phyloP scores from a whole-genome alignment of 306 rosid species.

The Rosa chinensis region DNA sequence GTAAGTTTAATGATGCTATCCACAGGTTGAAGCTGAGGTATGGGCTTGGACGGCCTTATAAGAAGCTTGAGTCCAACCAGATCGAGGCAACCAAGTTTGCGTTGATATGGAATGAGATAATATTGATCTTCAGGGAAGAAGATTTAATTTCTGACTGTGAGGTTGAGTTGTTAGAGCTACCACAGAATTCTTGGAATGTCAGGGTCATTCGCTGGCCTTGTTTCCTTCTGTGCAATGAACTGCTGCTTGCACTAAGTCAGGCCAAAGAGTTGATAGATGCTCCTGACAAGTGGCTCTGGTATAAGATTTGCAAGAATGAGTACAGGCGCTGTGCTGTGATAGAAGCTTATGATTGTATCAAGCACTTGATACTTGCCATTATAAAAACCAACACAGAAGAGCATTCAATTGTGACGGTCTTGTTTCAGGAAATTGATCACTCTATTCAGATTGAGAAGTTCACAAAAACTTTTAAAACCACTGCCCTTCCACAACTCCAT shows the following conservation, averaged over 20 bases:
- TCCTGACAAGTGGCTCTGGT: conserved; percentile 74
- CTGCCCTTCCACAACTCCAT: conserved; percentile 81
- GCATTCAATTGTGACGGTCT: conserved; percentile 77
- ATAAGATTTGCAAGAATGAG: conserved; percentile 84
- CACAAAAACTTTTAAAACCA: conserved; percentile 69
- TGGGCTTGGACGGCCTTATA: conserved; percentile 89
- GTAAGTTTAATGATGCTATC: conserved; percentile 82
- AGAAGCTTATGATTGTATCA: conserved; percentile 79
- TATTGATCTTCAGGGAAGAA: conserved; percentile 87
- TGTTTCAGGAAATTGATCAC: conserved; percentile 88
- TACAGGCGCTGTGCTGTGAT: conserved; percentile 89
- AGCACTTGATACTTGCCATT: conserved; percentile 67
- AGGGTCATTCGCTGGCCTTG: conserved; percentile 96
- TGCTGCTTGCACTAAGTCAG: conserved; percentile 89
- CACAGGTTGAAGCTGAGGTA: conserved; percentile 90
- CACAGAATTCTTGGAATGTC: conserved; percentile 86
- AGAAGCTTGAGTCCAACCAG: conserved; percentile 87
- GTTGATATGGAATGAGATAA: conserved; percentile 93
- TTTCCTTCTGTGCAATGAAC: conserved; percentile 94
- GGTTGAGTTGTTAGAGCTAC: conserved; percentile 83
- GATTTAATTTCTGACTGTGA: conserved; percentile 87
- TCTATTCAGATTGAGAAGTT: conserved; percentile 75
- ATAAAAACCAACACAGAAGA: conserved; percentile 67
- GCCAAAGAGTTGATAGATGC: conserved; percentile 84
- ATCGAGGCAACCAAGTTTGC: conserved; percentile 91